These are phyloP conservation scores for Ascosphaera apis DNA, from an alignment of 2,329 filamentous ascomycete species.

Conservation along the genomic window DNA sequence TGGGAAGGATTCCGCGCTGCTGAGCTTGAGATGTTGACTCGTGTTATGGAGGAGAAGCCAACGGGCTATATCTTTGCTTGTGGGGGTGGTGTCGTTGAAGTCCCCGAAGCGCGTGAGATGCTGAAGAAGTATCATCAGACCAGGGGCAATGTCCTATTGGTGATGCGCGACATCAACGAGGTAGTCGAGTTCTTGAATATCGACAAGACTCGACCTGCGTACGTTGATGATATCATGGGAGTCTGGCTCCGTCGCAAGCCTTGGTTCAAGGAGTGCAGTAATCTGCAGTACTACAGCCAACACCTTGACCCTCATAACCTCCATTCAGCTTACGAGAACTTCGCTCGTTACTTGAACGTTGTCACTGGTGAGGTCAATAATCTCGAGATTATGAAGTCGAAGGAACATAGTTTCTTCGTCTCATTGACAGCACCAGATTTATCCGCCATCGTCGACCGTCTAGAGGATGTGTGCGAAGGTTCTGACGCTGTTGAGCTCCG, in stretches of 20 bases:
- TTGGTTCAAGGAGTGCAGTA: constrained; percentile 85
- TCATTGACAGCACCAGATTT: constrained; percentile 68
- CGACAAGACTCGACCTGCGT: constrained; percentile 80
- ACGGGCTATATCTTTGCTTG: constrained; percentile 71
- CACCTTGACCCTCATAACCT: constrained; percentile 29
- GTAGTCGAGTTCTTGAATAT: constrained; percentile 72
- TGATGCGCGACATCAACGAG: constrained; percentile 69
- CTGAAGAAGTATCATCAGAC: constrained; percentile 48
- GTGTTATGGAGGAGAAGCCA: constrained; percentile 50
- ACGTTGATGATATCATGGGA: constrained; percentile 72
- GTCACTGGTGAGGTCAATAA: constrained; percentile 38
- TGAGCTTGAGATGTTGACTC: constrained; percentile 51
- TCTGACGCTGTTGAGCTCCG: constrained; percentile 83
- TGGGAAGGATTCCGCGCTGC: constrained; percentile 76
- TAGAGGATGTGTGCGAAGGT: constrained; percentile 56
- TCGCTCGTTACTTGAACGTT: constrained; percentile 46
- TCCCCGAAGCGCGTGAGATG: constrained; percentile 51
- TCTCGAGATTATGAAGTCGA: constrained; percentile 37
- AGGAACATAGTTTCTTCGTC: constrained; percentile 67
- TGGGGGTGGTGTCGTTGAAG: constrained; percentile 82
- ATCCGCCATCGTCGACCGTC: constrained; percentile 33
- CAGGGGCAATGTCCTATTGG: constrained; percentile 65
- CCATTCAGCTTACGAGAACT: constrained; percentile 38
- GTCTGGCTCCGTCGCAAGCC: constrained; percentile 77
- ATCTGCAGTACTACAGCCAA: constrained; percentile 77